phyloP scores from a whole-genome alignment of 257 asterid species.

The Jasminum sambac region DNA sequence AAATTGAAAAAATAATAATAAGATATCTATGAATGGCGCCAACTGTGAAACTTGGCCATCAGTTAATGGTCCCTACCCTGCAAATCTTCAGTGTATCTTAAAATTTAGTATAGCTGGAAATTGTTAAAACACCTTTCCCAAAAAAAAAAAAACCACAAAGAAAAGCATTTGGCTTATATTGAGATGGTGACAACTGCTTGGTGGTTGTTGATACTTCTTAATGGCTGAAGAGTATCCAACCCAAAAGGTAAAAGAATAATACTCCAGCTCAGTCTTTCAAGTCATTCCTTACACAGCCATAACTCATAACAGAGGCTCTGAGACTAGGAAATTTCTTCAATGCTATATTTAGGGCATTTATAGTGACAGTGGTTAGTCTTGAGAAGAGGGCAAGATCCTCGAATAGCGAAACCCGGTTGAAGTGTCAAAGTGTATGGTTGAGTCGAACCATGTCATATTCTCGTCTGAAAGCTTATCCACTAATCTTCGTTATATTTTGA shows the following conservation, averaged over 20 bases:
- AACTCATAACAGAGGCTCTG: neutral
- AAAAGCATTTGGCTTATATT: constrained; percentile 35
- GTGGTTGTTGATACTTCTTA: constrained; percentile 69
- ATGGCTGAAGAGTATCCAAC: constrained; percentile 48
- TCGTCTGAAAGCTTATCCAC: neutral
- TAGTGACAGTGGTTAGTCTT: neutral
- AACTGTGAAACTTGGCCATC: constrained; percentile 36
- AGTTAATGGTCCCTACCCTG: constrained; percentile 62
- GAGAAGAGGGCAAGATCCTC: neutral
- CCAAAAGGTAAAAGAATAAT: constrained; percentile 15
- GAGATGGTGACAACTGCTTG: constrained; percentile 66
- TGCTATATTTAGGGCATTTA: neutral
- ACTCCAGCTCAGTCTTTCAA: neutral
- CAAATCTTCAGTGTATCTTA: constrained; percentile 45
- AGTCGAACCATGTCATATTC: neutral
- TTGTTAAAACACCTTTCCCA: constrained; percentile 32
- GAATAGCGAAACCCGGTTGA: neutral
- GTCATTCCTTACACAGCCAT: neutral
- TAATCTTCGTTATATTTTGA: too few relatives aligned
- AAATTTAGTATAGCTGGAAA: constrained; percentile 51
- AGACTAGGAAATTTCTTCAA: neutral
- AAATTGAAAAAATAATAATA: constrained; percentile 15
- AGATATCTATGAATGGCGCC: constrained; percentile 26
- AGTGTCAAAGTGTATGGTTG: neutral
- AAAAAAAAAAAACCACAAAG: constrained; percentile 17